A percentile compares a stretch with the other conserved stretches of the same genome.
phyloP scores from a whole-genome alignment of 148 eudicot species.

The Polygonum maritimum region DNA sequence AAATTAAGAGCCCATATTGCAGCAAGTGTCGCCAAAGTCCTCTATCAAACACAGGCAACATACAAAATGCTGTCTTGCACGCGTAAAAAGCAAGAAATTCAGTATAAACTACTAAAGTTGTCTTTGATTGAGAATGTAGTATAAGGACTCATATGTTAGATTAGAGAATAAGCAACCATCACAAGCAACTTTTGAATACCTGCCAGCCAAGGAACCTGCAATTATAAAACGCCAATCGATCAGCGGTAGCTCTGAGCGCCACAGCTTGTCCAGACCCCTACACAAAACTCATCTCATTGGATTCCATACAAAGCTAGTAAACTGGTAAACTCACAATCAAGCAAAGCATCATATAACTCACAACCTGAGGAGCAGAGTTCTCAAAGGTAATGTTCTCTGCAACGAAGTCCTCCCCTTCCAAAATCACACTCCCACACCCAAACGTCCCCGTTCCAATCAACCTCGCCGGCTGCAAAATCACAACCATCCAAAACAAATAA shows the following conservation, averaged over 20 bases:
- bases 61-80: background rate
- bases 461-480: constrained; percentile 39
- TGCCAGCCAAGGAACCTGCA: constrained; percentile 98
- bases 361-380: constrained; percentile 78
- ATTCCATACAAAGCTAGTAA: background rate
- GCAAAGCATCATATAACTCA: background rate
- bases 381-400: constrained; percentile 92
- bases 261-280: constrained; percentile 98
- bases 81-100: background rate
- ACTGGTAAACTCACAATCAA: background rate
- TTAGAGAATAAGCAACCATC: too few species aligned
- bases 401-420: constrained; percentile 92
- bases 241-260: constrained; percentile 85
- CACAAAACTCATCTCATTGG: background rate
- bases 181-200: too few species aligned
- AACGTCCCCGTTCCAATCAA: constrained; percentile 94
- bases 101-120: background rate
- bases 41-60: background rate
- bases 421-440: constrained; percentile 82
- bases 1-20: too few species aligned
- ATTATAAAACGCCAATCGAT: constrained; percentile 82
- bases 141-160: background rate
- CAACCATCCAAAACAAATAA: background rate
- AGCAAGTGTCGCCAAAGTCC: background rate
- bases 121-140: background rate